Base-by-base conservation (phyloP, 1,284 basidiomycete genomes). In the Moesziomyces sp. region DNA sequence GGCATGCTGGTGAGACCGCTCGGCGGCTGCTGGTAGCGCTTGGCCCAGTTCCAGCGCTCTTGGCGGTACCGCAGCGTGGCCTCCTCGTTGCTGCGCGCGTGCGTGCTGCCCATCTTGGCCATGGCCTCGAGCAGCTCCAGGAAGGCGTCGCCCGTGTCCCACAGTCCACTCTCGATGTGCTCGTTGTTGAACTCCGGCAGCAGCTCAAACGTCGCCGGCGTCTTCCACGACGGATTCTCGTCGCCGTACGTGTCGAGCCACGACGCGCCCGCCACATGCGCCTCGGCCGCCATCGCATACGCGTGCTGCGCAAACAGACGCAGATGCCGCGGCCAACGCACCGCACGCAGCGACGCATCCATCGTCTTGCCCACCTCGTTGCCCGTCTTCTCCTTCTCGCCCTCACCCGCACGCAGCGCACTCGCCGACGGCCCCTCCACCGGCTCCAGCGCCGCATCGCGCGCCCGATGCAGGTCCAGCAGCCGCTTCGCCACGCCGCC, bases 311-410 rank as follows among this genome's bases (percentile, higher is more conserved):
- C 70, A 49, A 79, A 65, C 10, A 72, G 51, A 9, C 67, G 72
- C 58, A 77, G 35, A 49, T 79, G 77, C 3, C 77, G 57, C 3
- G 77, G 77, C 75, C 67, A 77, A 6, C 77, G 68, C n/a, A 77
- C 61, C n/a, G 72, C 65, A 16, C 77, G 71, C 16, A 73, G 56
- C 18, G 63, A 64, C 4, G 60, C 66, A 19, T 65, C 63, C 62
- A 79, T 68, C 35, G 73, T 64, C 46, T 60, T 61, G 38, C 77
- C 77, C 16, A 74, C 69, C 28, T 72, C 75, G 44, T 74, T 77
- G 44, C 77, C 77, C 35, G 50, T 72, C 68, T 75, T 61, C 49
- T 69, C 73, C 68, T 75, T 61, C 52, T 69, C 73, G 28, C 43
- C 58, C 10, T 72, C 62, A 42, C 53, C 63, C 18, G 33, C 40